Conservation (phyloP, 2,329 filamentous ascomycete species). For the Exophiala dermatitidis region DNA sequence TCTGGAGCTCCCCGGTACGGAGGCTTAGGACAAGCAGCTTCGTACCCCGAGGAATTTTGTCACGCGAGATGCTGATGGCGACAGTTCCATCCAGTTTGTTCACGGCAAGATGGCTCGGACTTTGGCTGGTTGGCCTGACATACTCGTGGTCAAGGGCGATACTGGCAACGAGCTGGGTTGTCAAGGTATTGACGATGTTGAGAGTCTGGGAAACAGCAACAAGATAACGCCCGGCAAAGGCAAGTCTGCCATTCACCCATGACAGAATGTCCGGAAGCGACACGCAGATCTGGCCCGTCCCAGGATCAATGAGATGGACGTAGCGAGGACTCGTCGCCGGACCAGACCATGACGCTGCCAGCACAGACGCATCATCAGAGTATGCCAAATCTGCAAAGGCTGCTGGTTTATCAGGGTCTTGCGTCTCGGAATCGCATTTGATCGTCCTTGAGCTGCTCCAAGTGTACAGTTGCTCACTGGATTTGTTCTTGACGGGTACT, state of each 20-base stretch:
- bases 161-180: slow-evolving; percentile 3
- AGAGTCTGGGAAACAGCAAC: slow-evolving; percentile 68
- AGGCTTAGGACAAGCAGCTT: slow-evolving; percentile 12
- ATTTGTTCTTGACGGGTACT: slow-evolving; percentile 37
- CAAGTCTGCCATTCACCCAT: slow-evolving; percentile 59
- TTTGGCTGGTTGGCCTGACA: slow-evolving; percentile 2
- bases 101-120: slow-evolving; percentile 13
- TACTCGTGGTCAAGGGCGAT: slow-evolving; percentile 11
- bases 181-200: slow-evolving; percentile 75
- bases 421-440: slow-evolving; percentile 34
- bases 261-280: slow-evolving; percentile 62
- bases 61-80: slow-evolving; percentile 15
- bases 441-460: slow-evolving; percentile 63
- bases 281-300: slow-evolving; percentile 58
- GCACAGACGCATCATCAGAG: slow-evolving; percentile 74
- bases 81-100: slow-evolving; percentile 19
- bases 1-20: not conserved
- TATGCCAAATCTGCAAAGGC: slow-evolving; percentile 61
- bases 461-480: slow-evolving; percentile 55
- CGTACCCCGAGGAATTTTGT: not conserved
- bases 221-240: slow-evolving; percentile 65
- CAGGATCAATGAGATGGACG: slow-evolving; percentile 69
- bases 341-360: slow-evolving; percentile 53
- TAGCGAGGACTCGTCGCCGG: slow-evolving; percentile 47
- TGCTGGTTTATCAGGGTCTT: not conserved